A percentile compares a stretch with the other conserved stretches of the same genome.
These are phyloP conservation scores for Dinochytrium kinnereticum DNA, from an alignment of 371 early-diverging fungal species.

Conservation along the genomic window DNA sequence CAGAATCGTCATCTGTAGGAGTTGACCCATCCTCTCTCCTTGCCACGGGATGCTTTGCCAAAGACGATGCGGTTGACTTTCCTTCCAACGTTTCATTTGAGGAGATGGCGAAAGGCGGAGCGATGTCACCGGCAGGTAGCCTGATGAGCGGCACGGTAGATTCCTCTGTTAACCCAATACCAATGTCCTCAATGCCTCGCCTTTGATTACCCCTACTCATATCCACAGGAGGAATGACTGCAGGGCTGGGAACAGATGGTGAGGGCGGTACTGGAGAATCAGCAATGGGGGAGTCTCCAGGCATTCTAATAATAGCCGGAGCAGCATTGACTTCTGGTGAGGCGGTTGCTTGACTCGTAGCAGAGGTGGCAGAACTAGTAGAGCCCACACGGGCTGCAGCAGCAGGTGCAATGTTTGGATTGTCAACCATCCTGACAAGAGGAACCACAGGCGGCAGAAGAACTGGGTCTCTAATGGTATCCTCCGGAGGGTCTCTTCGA, in stretches of 20 bases:
- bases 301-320: background rate
- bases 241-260: background rate
- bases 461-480: background rate
- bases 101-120: constrained; percentile 1
- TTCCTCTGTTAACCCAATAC: background rate
- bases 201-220: background rate
- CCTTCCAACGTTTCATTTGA: background rate
- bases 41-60: too few relatives aligned
- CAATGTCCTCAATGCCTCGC: background rate
- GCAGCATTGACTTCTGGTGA: background rate
- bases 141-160: background rate
- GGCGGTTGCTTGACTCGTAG: background rate
- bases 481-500: background rate
- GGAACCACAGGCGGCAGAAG: background rate
- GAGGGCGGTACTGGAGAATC: background rate
- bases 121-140: background rate
- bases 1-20: too few relatives aligned
- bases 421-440: background rate
- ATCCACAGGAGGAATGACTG: background rate
- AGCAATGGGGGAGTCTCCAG: background rate
- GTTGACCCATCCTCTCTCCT: too few relatives aligned
- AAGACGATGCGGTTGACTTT: background rate
- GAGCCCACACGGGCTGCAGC: background rate
- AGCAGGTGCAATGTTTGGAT: background rate
- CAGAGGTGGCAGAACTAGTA: background rate